Conservation (phyloP, 2,329 filamentous ascomycete genomes). For the Ceratocystis alfenasii region DNA sequence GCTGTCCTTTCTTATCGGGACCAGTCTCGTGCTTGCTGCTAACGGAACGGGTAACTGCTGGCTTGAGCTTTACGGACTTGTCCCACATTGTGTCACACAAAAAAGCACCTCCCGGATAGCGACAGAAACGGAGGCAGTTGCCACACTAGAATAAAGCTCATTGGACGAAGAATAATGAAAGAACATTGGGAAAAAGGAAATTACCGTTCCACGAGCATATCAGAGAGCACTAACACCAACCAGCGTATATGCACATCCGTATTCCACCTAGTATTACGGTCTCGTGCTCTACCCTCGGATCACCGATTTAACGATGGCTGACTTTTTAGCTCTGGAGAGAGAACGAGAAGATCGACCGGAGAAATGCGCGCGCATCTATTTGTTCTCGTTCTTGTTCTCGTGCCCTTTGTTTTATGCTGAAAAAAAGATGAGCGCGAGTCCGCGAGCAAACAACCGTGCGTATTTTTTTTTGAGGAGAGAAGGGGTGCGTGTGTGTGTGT, state of each 20-base stretch:
- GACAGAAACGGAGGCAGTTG: neutral
- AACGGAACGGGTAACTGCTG: slow-evolving; percentile 1
- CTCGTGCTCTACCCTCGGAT: neutral
- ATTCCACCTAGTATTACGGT: too few species aligned
- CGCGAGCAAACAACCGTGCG: neutral
- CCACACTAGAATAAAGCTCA: neutral
- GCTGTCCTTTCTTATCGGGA: neutral
- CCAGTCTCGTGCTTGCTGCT: neutral
- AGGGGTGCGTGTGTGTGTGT: neutral
- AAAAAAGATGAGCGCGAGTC: neutral
- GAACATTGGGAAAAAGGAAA: neutral
- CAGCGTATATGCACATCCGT: neutral
- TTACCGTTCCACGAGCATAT: neutral
- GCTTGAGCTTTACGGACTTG: neutral
- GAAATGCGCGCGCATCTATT: neutral
- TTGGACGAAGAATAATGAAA: slow-evolving; percentile 3
- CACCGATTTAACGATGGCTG: neutral
- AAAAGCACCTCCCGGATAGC: neutral
- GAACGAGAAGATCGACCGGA: neutral
- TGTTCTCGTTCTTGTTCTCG: neutral
- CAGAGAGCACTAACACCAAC: neutral
- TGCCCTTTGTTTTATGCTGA: neutral
- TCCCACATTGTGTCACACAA: neutral
- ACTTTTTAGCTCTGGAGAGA: too few species aligned
- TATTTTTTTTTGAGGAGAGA: neutral